Evolutionary conservation across 2,329 filamentous ascomycete genomes (phyloP).

Genomic region (Cladosporium sp.): DNA sequence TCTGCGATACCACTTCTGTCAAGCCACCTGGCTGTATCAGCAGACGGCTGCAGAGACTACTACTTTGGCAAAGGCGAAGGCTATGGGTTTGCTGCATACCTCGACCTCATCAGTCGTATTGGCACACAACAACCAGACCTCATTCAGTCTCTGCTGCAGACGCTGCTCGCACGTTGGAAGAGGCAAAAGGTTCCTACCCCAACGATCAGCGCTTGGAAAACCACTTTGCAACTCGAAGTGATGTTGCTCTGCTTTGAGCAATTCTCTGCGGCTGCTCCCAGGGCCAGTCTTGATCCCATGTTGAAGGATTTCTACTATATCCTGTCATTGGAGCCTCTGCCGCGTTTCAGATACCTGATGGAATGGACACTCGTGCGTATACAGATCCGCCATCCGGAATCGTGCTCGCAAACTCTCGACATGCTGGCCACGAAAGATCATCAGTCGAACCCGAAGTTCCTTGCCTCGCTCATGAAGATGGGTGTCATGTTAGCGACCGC

Average conservation of each 20-base stretch:
- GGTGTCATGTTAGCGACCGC: constrained; percentile 44
- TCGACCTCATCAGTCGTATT: constrained; percentile 47
- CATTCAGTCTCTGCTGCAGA: constrained; percentile 36
- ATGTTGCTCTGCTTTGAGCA: constrained; percentile 46
- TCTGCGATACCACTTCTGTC: constrained; percentile 36
- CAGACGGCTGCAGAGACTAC: constrained; percentile 36
- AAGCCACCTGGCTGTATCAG: constrained; percentile 32
- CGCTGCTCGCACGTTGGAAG: constrained; percentile 39
- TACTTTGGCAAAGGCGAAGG: constrained; percentile 49
- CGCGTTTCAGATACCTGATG: constrained; percentile 48
- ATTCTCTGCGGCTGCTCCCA: constrained; percentile 20
- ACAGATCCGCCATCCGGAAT: constrained; percentile 38
- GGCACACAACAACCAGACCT: constrained; percentile 24
- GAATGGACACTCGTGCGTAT: constrained; percentile 51
- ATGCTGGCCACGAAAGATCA: constrained; percentile 44
- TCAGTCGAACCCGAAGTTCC: constrained; percentile 49
- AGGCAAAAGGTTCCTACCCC: constrained; percentile 45
- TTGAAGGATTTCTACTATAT: constrained; percentile 42
- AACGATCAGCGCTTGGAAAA: constrained; percentile 50
- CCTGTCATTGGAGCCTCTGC: constrained; percentile 48
- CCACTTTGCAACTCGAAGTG: constrained; percentile 49
- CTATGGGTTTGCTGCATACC: constrained; percentile 46
- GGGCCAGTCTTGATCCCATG: constrained; percentile 30
- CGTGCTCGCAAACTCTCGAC: constrained; percentile 37
- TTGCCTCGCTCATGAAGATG: constrained; percentile 51